Evolutionary conservation across 352 stramenopile genomes (phyloP), one percentile per base, ranked within the genome.

Genomic region (Saprolegnia parasitica): DNA sequence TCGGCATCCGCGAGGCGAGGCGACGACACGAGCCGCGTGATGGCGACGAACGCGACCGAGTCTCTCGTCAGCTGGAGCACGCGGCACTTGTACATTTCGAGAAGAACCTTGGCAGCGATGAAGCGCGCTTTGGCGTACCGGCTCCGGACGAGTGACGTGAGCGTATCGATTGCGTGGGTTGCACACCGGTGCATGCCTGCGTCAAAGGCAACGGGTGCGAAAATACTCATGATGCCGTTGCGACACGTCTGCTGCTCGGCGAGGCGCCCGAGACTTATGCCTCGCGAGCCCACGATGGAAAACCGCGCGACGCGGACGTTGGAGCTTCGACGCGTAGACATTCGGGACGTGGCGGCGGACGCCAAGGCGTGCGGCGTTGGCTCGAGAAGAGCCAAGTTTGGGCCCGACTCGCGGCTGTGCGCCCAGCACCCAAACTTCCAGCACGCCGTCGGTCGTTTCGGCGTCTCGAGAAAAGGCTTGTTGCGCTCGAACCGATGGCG

Each of bases 41-140:
- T 61, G 8, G 55, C 42, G 11, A 56, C 63, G 47, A 46, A 21
- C 15, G 61, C 35, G 29, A 70, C 55, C 26, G 63, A 55, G 42
- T 21, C 23, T 13, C n/a, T 11, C n/a, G 63, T 70, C 2, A 70
- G 39, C 39, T 40, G 46, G 9, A 70, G 45, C 4, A n/a, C n/a
- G 11, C 13, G 18, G 10, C 11, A 46, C 37, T 52, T 49, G 54
- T 70, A 70, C 63, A 70, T 70, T 23, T 70, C 46, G n/a, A 55
- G 26, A 9, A 70, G 13, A 16, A 23, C 62, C 40, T 61, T 60
- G 54, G 23, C 21, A 1, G 47, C 63, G 4, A 39, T 23, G 24
- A 55, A 50, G 21, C 63, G 45, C 6, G 63, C 21, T 32, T 63
- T 70, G 54, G 63, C 13, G 50, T 62, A 62, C 15, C 15, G 8